Base-by-base conservation (phyloP, 2,329 filamentous ascomycete genomes). In the Trichoderma sp. region DNA sequence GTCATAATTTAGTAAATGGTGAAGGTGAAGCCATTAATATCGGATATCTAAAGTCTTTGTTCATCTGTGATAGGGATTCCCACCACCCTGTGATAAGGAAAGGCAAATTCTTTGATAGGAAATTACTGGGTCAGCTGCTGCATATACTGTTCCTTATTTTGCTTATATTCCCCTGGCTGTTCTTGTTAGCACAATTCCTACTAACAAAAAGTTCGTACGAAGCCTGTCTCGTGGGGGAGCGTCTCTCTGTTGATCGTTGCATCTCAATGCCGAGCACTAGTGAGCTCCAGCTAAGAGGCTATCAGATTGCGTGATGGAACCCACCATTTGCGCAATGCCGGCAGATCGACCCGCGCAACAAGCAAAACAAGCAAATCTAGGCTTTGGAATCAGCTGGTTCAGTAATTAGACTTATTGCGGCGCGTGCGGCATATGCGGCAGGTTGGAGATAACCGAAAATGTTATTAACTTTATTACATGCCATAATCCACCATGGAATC, bases 351-450 rank as follows among this genome's bases (percentile, higher is more conserved):
- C 47, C n/a, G 43, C 21, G 28, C 11, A 12, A 34, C 12, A 11
- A 34, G 43, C 28, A 15, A 39, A 24, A 18, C 15, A 9, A 53
- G n/a, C 15, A 18, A 36, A n/a, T 34, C 8, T n/a, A 6, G 5
- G 18, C 15, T 6, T 2, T 47, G 18, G 43, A 18, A 65, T 53
- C 14, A 24, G 53, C 2, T n/a, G 12, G 21, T 53, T 11, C 57
- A 34, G 36, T 21, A 53, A 21, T 65, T 47, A 14, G n/a, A 34
- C 18, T 12, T n/a, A 34, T 26, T 24, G 62, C 62, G 62, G 62
- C 62, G 43, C 43, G 28, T 65, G 62, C 62, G 62, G 62, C 39
- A 34, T 65, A 15, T 65, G 62, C 62, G 62, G 43, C 62, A 53
- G n/a, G 14, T 51, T 53, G 14, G 14, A 64, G 36, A 28, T 64